A percentile compares a stretch with the other conserved stretches of the same genome.
Evolutionary conservation across 2,329 filamentous ascomycete genomes (phyloP).

Genomic region (Cladophialophora bantiana): DNA sequence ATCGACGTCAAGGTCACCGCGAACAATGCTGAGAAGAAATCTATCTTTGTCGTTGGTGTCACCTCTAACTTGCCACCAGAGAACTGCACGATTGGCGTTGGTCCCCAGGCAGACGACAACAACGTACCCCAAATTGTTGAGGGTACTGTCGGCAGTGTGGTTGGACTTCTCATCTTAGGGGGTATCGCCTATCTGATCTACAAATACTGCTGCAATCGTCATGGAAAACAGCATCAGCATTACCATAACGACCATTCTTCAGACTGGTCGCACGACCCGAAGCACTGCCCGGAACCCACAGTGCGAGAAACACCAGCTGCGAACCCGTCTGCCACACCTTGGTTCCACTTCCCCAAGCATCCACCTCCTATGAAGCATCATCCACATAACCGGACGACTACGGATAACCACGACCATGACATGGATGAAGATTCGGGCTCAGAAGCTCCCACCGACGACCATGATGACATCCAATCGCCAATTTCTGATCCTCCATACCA

Average conservation of each 20-base stretch:
- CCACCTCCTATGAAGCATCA: background rate
- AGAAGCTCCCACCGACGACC: background rate
- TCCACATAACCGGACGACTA: background rate
- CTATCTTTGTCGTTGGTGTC: conserved; percentile 1
- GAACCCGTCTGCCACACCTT: background rate
- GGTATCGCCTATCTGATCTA: background rate
- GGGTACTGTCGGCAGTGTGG: background rate
- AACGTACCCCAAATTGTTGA: background rate
- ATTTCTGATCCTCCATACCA: background rate
- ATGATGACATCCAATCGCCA: background rate
- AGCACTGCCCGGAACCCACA: background rate
- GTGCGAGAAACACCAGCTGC: background rate
- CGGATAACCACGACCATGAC: background rate
- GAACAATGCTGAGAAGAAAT: background rate
- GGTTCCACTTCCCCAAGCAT: background rate
- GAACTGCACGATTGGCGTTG: conserved; percentile 1
- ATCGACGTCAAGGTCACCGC: background rate
- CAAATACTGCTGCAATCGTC: conserved; percentile 1
- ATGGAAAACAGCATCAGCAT: background rate
- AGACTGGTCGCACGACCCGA: background rate
- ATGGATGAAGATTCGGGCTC: background rate
- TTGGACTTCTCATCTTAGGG: background rate
- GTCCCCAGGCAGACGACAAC: background rate
- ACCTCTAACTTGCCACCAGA: conserved; percentile 2
- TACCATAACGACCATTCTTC: background rate